phyloP scores from a whole-genome alignment of 1,139 yeast genomes.

The Candida glucosophila region DNA sequence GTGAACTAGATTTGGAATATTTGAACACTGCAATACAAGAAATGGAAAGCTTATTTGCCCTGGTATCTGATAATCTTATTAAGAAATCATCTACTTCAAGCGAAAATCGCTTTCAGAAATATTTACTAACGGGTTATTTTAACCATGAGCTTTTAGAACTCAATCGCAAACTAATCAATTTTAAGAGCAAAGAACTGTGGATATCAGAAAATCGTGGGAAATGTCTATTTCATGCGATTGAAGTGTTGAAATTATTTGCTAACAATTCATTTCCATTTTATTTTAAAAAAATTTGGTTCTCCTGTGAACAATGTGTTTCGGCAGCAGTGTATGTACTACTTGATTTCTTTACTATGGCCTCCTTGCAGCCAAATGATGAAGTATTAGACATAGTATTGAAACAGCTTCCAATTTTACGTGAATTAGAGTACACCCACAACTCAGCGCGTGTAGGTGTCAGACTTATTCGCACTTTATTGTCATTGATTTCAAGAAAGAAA shows the following conservation, averaged over 20 bases:
- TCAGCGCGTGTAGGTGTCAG: no score
- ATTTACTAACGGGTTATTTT: not conserved
- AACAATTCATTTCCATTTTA: constrained; percentile 5
- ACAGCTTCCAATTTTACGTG: no score
- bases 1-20: not conserved
- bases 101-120: not conserved
- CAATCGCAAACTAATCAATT: constrained; percentile 2
- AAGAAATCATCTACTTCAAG: not conserved
- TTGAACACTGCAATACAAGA: constrained; percentile 4
- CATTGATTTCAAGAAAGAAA: no score
- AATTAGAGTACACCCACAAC: no score
- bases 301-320: constrained; percentile 6
- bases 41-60: constrained; percentile 1
- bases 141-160: constrained; percentile 5
- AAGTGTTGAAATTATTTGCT: constrained; percentile 6
- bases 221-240: constrained; percentile 3
- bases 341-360: no score
- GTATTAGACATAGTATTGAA: no score
- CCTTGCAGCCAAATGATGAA: no score
- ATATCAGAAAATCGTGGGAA: constrained; percentile 3
- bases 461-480: no score
- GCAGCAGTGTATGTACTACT: constrained; percentile 8
- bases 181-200: constrained; percentile 3
- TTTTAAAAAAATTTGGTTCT: constrained; percentile 9
- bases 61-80: constrained; percentile 1